Evolutionary conservation across 116 monocot genomes (phyloP).

Genomic region (Phalaenopsis hybrid): DNA sequence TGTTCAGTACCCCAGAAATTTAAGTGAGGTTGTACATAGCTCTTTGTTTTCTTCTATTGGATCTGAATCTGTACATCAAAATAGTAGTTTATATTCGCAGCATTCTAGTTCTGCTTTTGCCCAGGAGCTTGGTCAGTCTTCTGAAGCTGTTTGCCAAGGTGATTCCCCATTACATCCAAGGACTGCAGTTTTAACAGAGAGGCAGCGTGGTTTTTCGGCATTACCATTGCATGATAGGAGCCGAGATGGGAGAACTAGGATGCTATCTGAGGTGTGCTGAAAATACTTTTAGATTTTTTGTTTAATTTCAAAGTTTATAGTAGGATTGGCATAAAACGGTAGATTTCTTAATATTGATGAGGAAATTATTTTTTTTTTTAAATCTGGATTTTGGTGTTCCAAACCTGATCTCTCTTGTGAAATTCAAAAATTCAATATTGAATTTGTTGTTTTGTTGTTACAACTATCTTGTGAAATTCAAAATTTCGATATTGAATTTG

Average conservation of each 20-base stretch:
- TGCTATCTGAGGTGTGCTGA: slow-evolving; percentile 19
- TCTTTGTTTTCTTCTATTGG: slow-evolving; percentile 9
- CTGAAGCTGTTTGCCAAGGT: slow-evolving; percentile 7
- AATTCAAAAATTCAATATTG: background rate
- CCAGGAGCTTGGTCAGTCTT: slow-evolving; percentile 6
- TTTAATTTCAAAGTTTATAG: background rate
- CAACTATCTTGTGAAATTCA: background rate
- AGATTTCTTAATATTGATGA: background rate
- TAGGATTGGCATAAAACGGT: background rate
- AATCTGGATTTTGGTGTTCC: background rate
- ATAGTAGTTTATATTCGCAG: background rate
- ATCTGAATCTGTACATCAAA: slow-evolving; percentile 13
- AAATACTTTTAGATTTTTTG: background rate
- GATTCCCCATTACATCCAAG: slow-evolving; percentile 7
- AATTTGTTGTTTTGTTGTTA: background rate
- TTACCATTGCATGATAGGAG: slow-evolving; percentile 10
- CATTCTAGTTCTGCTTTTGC: slow-evolving; percentile 4
- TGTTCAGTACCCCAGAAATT: slow-evolving; percentile 4
- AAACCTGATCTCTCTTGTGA: background rate
- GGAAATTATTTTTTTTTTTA: background rate
- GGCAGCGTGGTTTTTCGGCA: slow-evolving; percentile 6
- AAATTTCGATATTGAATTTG: background rate
- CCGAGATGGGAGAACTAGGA: slow-evolving; percentile 21
- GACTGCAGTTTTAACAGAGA: slow-evolving; percentile 4
- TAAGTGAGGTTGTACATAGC: background rate